Percentiles rank a stretch among this genome's conserved stretches.
Evolutionary conservation across 768 basidiomycete genomes (phyloP).

Genomic region (Polyporus arcularius): DNA sequence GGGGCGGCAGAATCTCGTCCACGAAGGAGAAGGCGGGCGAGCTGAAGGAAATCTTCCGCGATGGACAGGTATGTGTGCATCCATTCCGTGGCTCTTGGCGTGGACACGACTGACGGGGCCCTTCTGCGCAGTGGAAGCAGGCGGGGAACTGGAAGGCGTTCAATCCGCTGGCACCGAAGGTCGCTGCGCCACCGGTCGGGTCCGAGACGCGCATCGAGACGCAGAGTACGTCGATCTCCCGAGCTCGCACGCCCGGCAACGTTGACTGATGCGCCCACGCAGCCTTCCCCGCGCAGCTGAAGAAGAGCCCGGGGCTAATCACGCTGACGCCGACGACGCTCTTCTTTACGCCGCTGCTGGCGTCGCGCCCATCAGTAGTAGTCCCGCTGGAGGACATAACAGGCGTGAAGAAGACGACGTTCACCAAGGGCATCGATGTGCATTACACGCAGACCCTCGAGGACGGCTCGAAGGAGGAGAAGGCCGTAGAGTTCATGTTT

Average conservation of each 20-base stretch:
- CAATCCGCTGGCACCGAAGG: conserved; percentile 14
- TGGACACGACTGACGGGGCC: neutral
- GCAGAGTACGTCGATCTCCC: conserved; percentile 21
- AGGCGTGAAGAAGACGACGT: conserved; percentile 57
- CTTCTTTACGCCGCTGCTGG: conserved; percentile 57
- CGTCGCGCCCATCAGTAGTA: conserved; percentile 44
- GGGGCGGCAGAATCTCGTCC: conserved; percentile 47
- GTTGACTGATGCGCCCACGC: neutral
- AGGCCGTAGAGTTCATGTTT: conserved; percentile 59
- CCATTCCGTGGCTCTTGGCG: neutral
- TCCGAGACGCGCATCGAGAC: conserved; percentile 21
- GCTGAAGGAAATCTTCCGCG: conserved; percentile 41
- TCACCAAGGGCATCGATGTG: conserved; percentile 55
- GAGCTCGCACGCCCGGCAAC: neutral
- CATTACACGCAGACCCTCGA: conserved; percentile 37
- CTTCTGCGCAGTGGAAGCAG: conserved; percentile 23
- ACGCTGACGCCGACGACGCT: conserved; percentile 52
- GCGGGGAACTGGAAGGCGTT: conserved; percentile 20
- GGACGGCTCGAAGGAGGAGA: conserved; percentile 36
- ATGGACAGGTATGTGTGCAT: conserved; percentile 35
- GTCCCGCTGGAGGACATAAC: conserved; percentile 49
- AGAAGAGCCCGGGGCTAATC: conserved; percentile 57
- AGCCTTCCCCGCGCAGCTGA: conserved; percentile 66
- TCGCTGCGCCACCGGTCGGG: conserved; percentile 9
- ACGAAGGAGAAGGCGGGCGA: conserved; percentile 46